These are phyloP conservation scores for Apostasia ramifera DNA, from an alignment of 106 monocot species.

Conservation along the genomic window DNA sequence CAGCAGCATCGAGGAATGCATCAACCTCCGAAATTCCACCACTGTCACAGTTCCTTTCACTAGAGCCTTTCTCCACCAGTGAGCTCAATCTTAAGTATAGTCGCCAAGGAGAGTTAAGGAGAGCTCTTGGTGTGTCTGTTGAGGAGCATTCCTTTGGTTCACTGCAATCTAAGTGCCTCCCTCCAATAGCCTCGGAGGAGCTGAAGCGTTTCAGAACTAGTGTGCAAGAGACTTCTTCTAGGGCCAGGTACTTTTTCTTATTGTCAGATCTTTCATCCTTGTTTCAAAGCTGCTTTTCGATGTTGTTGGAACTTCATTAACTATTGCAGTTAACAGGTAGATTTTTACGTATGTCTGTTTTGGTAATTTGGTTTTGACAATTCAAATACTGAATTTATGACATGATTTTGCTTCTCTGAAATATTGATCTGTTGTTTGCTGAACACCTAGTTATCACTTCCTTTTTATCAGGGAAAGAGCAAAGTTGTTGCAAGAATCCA, in stretches of 20 bases:
- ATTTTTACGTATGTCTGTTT: too few relatives aligned
- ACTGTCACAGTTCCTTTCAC: conserved; percentile 33
- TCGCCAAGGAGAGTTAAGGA: conserved; percentile 58
- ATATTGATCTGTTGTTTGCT: conserved; percentile 4
- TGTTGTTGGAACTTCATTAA: not conserved
- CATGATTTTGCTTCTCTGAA: not conserved
- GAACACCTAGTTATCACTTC: not conserved
- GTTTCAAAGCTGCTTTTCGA: not conserved
- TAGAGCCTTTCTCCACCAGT: conserved; percentile 43
- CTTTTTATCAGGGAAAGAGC: conserved; percentile 56
- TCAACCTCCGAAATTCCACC: conserved; percentile 26
- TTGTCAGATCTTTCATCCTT: not conserved
- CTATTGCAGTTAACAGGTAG: not conserved
- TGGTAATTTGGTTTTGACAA: not conserved
- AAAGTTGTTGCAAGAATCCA: conserved; percentile 52
- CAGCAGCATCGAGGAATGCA: conserved; percentile 30
- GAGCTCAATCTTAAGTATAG: conserved; percentile 65
- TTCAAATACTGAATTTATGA: not conserved
- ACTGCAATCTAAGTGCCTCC: conserved; percentile 41
- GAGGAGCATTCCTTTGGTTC: conserved; percentile 71
- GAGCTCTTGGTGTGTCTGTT: conserved; percentile 56
- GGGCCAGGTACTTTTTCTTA: conserved; percentile 36
- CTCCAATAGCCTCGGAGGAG: conserved; percentile 50
- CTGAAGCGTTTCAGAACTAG: conserved; percentile 57
- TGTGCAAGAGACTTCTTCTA: conserved; percentile 29